Evolutionary conservation across 1,284 basidiomycete genomes (phyloP).

Genomic region (Irpex sp.): DNA sequence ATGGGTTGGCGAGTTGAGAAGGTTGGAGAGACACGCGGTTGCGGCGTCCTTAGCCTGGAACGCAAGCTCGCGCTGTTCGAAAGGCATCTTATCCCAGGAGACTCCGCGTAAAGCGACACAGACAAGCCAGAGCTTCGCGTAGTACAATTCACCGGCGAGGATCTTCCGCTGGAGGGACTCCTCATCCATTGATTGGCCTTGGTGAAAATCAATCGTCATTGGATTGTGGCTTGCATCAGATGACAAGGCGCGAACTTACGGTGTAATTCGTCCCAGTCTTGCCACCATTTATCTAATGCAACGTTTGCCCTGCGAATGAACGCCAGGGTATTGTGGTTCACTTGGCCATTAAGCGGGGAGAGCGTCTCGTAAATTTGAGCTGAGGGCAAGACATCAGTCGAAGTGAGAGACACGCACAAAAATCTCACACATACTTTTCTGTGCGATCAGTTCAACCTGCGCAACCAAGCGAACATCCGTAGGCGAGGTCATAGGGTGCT

Average conservation of each 20-base stretch:
- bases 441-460: slow-evolving; percentile 85
- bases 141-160: slow-evolving; percentile 83
- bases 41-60: slow-evolving; percentile 94
- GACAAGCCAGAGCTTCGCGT: slow-evolving; percentile 91
- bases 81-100: slow-evolving; percentile 92
- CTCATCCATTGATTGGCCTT: slow-evolving; percentile 78
- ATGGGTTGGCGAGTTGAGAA: slow-evolving; percentile 75
- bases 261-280: slow-evolving; percentile 82
- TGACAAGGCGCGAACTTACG: slow-evolving; percentile 36
- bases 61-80: slow-evolving; percentile 89
- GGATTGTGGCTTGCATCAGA: too few relatives aligned
- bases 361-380: slow-evolving; percentile 90
- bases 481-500: slow-evolving; percentile 81
- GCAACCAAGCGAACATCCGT: slow-evolving; percentile 88
- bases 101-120: slow-evolving; percentile 89
- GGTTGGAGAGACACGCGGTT: slow-evolving; percentile 76
- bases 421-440: slow-evolving; percentile 62
- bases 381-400: slow-evolving; percentile 27
- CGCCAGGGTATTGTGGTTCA: slow-evolving; percentile 79
- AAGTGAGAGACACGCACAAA: background rate
- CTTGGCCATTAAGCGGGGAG: slow-evolving; percentile 80
- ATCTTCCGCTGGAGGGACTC: slow-evolving; percentile 83
- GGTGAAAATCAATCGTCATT: background rate
- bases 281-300: slow-evolving; percentile 87
- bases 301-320: slow-evolving; percentile 84